Percentiles rank a stretch among this genome's conserved stretches.
Conservation (phyloP, 805 yeast species). For the Candida gorgasii region DNA sequence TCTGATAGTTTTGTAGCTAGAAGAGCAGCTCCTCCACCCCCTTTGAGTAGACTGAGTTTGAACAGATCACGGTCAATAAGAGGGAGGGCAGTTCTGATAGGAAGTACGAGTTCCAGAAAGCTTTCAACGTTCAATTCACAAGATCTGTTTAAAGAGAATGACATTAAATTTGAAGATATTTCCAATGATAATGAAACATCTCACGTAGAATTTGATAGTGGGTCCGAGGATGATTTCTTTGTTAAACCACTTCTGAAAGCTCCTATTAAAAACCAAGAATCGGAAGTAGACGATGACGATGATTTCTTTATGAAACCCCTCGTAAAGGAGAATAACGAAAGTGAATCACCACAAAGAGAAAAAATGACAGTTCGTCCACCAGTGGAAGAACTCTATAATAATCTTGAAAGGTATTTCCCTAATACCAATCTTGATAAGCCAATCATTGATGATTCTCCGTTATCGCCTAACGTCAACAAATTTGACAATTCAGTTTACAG, state of each 20-base stretch:
- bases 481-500: slow-evolving; percentile 16
- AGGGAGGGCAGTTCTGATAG: slow-evolving; percentile 13
- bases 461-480: slow-evolving; percentile 42
- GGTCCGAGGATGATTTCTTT: slow-evolving; percentile 32
- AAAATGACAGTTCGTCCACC: slow-evolving; percentile 84
- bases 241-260: slow-evolving; percentile 23
- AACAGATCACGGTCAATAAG: slow-evolving; percentile 12
- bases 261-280: neutral
- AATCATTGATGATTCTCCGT: slow-evolving; percentile 68
- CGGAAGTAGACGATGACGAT: slow-evolving; percentile 37
- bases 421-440: slow-evolving; percentile 90
- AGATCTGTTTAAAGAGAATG: slow-evolving; percentile 69
- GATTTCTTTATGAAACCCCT: slow-evolving; percentile 58
- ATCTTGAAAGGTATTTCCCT: slow-evolving; percentile 90
- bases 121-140: slow-evolving; percentile 14
- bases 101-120: slow-evolving; percentile 8
- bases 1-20: slow-evolving; percentile 55
- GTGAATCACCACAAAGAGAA: neutral
- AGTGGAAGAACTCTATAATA: slow-evolving; percentile 88
- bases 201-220: slow-evolving; percentile 21
- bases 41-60: slow-evolving; percentile 25
- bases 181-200: slow-evolving; percentile 20
- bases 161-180: slow-evolving; percentile 71
- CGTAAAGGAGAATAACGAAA: slow-evolving; percentile 9
- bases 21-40: slow-evolving; percentile 74